Conservation (phyloP, 2,329 filamentous ascomycete genomes). For the Aspergillus sp. region DNA sequence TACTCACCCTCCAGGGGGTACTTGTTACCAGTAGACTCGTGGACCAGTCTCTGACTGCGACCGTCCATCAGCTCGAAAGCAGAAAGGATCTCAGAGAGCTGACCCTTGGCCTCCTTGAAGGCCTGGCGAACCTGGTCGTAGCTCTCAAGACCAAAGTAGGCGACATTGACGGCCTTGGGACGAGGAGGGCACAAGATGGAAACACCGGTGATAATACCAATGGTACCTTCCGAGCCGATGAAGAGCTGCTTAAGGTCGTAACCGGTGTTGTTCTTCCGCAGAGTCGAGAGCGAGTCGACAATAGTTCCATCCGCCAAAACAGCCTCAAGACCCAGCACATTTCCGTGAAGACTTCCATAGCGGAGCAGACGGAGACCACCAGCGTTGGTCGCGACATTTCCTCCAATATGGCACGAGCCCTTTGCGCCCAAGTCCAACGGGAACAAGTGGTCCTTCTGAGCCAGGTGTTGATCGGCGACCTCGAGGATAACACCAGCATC, state of each 20-base stretch:
- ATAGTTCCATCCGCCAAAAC: conserved; percentile 92
- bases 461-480: conserved; percentile 78
- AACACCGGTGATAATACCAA: conserved; percentile 87
- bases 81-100: conserved; percentile 91
- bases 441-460: conserved; percentile 81
- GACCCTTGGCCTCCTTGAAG: conserved; percentile 81
- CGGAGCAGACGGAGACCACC: conserved; percentile 83
- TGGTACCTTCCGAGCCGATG: conserved; percentile 90
- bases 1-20: conserved; percentile 76
- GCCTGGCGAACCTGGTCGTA: conserved; percentile 84
- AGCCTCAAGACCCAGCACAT: conserved; percentile 84
- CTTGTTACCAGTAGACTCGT: conserved; percentile 68
- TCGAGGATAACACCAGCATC: conserved; percentile 92
- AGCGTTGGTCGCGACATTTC: conserved; percentile 93
- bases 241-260: conserved; percentile 97
- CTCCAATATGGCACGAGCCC: conserved; percentile 92
- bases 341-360: conserved; percentile 93
- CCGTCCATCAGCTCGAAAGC: conserved; percentile 98
- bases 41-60: conserved; percentile 72
- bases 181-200: conserved; percentile 86
- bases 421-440: conserved; percentile 97
- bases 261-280: conserved; percentile 98
- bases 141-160: conserved; percentile 85
- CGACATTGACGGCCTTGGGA: conserved; percentile 85
- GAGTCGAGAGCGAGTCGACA: conserved; percentile 77